Evolutionary conservation across 495 filamentous ascomycete species (phyloP), one percentile per base, ranked within the genome.

Genomic region (Lichenothelia convexa): DNA sequence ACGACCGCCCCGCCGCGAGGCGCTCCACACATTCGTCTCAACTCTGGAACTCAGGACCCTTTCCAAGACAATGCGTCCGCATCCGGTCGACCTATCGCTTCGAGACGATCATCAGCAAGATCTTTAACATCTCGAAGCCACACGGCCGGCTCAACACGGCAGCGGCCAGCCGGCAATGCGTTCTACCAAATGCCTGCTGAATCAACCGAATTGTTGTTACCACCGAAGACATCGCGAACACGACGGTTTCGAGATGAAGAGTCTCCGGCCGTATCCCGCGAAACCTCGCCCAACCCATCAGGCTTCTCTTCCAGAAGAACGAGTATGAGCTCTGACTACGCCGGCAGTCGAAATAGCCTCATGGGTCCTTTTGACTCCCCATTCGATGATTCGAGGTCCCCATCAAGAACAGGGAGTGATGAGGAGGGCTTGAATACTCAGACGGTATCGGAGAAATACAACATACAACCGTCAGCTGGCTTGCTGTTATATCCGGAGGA

Each of bases 361-460:
- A 46, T 51, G 35, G 53, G 58, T 1, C 64, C 62, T n/a, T 68
- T 68, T 44, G 56, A 47, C 5, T 64, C 63, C 13, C 65, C 67
- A 3, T 68, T 68, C 39, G 61, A 65, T 41, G 75, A 79, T 38
- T 74, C 71, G 16, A 62, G 68, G 46, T 59, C 67, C 1, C 67
- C 68, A 11, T 80, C 74, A 30, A 58, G 67, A 39, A 65, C 67
- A 5, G 71, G 63, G 0, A 78, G 73, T 43, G 73, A 79, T 27
- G 73, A 77, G 16, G 64, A 75, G 20, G 59, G 71, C 44, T 54
- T 82, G 20, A 81, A 79, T 45, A 82, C 75, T 3, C 77, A 83
- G 53, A 81, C 78, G 3, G 79, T 82, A 1, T 73, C 73, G 9
- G 75, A 80, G 43, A 83, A 83, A 47, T 83, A 75, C 47, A 80